These are phyloP conservation scores for Fraxinus excelsior DNA, from an alignment of 257 asterid species.

Conservation along the genomic window DNA sequence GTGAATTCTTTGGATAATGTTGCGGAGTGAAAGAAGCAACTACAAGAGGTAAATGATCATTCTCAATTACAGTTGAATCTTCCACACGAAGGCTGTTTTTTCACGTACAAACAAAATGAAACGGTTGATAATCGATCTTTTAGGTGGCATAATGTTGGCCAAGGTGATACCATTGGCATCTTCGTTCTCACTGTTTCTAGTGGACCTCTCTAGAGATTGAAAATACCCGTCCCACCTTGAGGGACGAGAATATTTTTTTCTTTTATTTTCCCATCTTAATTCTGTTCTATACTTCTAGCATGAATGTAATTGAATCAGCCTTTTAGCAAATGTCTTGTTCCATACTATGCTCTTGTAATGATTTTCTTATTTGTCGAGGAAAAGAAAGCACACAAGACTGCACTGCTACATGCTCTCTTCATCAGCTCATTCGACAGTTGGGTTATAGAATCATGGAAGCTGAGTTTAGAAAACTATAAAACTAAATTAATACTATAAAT, in stretches of 20 bases:
- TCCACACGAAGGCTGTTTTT: constrained; percentile 60
- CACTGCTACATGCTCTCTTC: neutral
- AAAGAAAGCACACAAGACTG: too few relatives aligned
- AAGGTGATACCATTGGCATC: constrained; percentile 62
- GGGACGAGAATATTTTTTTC: too few relatives aligned
- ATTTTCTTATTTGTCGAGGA: too few relatives aligned
- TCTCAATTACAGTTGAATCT: constrained; percentile 36
- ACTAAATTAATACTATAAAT: neutral
- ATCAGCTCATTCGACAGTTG: neutral
- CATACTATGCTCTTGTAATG: too few relatives aligned
- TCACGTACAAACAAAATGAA: constrained; percentile 57
- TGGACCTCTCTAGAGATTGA: constrained; percentile 29
- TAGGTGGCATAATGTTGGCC: constrained; percentile 61
- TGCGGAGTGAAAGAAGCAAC: constrained; percentile 45
- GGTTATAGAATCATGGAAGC: neutral
- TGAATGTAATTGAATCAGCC: too few relatives aligned
- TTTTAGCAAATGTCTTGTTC: too few relatives aligned
- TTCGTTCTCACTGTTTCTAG: constrained; percentile 64
- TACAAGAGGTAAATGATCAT: constrained; percentile 37
- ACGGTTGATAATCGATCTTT: constrained; percentile 72
- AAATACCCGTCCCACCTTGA: too few relatives aligned
- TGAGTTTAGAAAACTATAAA: neutral
- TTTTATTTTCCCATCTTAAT: too few relatives aligned
- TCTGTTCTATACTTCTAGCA: too few relatives aligned
- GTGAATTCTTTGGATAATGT: constrained; percentile 47